Base-by-base conservation (phyloP, 2,329 filamentous ascomycete genomes). In the Colletotrichum tofieldiae region DNA sequence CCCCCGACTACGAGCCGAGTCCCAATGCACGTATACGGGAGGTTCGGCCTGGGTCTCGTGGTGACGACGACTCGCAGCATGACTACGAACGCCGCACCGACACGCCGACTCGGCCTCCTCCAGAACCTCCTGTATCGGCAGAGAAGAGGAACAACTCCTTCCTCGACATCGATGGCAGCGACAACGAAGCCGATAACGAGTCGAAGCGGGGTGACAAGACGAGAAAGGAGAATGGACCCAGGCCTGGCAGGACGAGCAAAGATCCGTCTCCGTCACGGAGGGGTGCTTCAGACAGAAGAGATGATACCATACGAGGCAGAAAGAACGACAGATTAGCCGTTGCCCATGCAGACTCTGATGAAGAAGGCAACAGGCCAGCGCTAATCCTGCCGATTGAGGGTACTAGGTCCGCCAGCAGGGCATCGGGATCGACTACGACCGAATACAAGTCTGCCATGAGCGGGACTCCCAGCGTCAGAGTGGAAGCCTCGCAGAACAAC, bases 1-100 rank as follows among this genome's bases (percentile, higher is more conserved):
- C 93, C 23, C 92, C 92, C 16, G 92, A 93, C 65, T 95, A 95
- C 80, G 92, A 92, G 56, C 92, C 92, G 16, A 91, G 91, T 73
- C 89, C 90, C 49, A 92, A 90, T 79, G 92, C 93, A 37, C 91
- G 90, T n/a, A 93, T 94, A 51, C 89, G 92, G 65, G 83, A 88
- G n/a, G 89, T 93, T 45, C 85, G 86, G 65, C 82, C 86, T 6
- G 85, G 84, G 47, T 84, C 85, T 12, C 80, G 81, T 18, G 73
- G 72, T 11, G 73, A 76, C 74, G 65, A 63, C 29, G 64, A 52
- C 11, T 67, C 58, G 23, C 61, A 37, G 3, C 41, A 51, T 32
- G 71, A 74, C 6, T 14, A 39, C 63, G 63, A 68, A 61, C 65
- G 65, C 9, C 75, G 58, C 45, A 72, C 75, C n/a, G 80, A 82